phyloP scores from a whole-genome alignment of 495 filamentous ascomycete species.

The Penicillium canescens region DNA sequence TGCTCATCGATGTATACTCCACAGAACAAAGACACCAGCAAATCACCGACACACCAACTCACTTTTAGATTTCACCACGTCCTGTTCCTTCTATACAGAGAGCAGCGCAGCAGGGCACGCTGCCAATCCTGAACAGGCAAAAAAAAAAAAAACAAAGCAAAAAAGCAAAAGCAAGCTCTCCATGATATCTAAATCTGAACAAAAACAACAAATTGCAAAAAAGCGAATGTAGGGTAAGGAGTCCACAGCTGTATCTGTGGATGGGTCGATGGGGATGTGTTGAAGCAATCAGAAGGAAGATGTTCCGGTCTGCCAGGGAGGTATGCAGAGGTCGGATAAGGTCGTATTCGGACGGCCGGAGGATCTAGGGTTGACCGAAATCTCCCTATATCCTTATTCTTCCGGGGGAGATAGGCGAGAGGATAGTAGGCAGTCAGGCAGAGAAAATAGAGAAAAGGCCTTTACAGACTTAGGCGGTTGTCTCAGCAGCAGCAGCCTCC shows the following conservation, averaged over 20 bases:
- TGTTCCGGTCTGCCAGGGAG: constrained; percentile 3
- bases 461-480: constrained; percentile 31
- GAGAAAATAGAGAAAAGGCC: constrained; percentile 8
- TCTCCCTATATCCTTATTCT: constrained; percentile 2
- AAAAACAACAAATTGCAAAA: constrained; percentile 44
- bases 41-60: constrained; percentile 21
- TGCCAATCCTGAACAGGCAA: constrained; percentile 65
- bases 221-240: constrained; percentile 56
- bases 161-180: constrained; percentile 52
- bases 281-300: constrained; percentile 13
- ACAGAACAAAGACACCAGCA: constrained; percentile 12
- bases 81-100: constrained; percentile 19
- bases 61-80: constrained; percentile 17
- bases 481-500: constrained; percentile 27
- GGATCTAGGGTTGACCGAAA: constrained; percentile 3
- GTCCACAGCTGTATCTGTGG: constrained; percentile 12
- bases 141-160: constrained; percentile 34
- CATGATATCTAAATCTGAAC: constrained; percentile 72
- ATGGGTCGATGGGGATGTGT: constrained; percentile 21
- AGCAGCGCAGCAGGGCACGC: constrained; percentile 55
- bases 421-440: not conserved
- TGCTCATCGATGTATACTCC: constrained; percentile 21
- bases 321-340: constrained; percentile 1
- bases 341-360: not conserved
- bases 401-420: not conserved